Evolutionary conservation across 2,329 filamentous ascomycete species (phyloP), one percentile per base, ranked within the genome.

Genomic region (Microcera coccophila): DNA sequence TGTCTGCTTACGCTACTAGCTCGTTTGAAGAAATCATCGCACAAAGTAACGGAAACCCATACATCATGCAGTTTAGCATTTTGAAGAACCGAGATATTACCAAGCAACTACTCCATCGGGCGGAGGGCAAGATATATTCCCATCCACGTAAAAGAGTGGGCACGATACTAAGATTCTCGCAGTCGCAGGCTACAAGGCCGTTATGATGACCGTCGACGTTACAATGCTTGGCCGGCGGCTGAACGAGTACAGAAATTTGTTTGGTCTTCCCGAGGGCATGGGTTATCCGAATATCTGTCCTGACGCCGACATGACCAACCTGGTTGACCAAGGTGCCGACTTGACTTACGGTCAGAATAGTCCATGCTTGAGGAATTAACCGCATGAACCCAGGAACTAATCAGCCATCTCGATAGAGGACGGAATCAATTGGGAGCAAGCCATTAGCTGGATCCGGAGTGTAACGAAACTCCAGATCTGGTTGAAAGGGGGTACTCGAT

Each of bases 1-100:
- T 53, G 17, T 49, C 48, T 4, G 41, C 38, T 4, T 51, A 49
- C 26, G 41, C 45, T 4, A 51, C 43, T 4, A 38, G 26, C 5
- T 39, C 45, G 2, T 19, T 53, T 3, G 70, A 75, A 45, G 69
- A 76, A 8, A 74, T 79, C 0, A 59, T 63, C 2, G 56, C 61
- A 0, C 60, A 72, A 28, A 57, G 60, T 1, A 59, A 59, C 2
- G 59, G 62, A 0, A 65, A 62, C 7, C 73, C 74, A 0, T 72
- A 75, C 47, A 68, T 67, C n/a, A 74, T 81, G 58, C 78, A 81
- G 54, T 62, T 80, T 49, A 76, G 72, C 52, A 64, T 78, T 10
- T 59, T 79, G 39, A 70, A 72, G 49, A 71, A 79, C 55, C 64
- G 73, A 4, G 50, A 55, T 1, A 60, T 69, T 3, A 72, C 66